These are phyloP conservation scores for Angomonas ambiguus DNA, from an alignment of 208 protist species.

Conservation along the genomic window DNA sequence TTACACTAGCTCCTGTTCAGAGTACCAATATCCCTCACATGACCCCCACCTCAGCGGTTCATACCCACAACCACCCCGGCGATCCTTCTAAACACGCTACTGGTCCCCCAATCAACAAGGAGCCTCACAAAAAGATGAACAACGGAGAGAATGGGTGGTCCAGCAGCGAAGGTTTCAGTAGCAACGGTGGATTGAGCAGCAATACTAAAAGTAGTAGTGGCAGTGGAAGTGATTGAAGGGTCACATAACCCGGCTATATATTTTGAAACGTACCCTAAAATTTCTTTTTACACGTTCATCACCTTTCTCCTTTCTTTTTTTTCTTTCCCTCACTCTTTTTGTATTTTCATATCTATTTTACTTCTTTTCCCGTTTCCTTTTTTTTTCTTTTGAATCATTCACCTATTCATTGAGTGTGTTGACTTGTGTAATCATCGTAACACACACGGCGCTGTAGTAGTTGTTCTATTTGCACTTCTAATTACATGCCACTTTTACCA, in stretches of 20 bases:
- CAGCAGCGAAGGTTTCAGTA: conserved; percentile 20
- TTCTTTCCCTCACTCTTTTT: conserved; percentile 10
- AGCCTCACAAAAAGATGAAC: not conserved
- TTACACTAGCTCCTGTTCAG: not conserved
- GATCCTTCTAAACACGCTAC: too few species aligned
- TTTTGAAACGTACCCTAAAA: not conserved
- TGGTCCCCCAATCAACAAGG: too few species aligned
- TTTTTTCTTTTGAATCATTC: conserved; percentile 3
- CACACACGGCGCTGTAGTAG: not conserved
- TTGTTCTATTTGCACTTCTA: not conserved
- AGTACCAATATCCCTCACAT: not conserved
- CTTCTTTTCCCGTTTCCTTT: conserved; percentile 6
- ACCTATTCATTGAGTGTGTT: conserved; percentile 10
- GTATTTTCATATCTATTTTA: conserved; percentile 1
- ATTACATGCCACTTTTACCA: conserved; percentile 6
- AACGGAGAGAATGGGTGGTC: not conserved
- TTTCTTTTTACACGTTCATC: not conserved
- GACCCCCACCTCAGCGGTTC: not conserved
- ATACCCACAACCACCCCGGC: too few species aligned
- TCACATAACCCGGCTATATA: not conserved
- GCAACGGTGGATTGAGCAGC: conserved; percentile 9
- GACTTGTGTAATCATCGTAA: not conserved
- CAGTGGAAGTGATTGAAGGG: conserved; percentile 19
- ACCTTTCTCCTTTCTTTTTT: conserved; percentile 5
- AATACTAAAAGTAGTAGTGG: conserved; percentile 25